Conservation (phyloP, 1,284 basidiomycete genomes). For the Fistulinella cinereoalba region DNA sequence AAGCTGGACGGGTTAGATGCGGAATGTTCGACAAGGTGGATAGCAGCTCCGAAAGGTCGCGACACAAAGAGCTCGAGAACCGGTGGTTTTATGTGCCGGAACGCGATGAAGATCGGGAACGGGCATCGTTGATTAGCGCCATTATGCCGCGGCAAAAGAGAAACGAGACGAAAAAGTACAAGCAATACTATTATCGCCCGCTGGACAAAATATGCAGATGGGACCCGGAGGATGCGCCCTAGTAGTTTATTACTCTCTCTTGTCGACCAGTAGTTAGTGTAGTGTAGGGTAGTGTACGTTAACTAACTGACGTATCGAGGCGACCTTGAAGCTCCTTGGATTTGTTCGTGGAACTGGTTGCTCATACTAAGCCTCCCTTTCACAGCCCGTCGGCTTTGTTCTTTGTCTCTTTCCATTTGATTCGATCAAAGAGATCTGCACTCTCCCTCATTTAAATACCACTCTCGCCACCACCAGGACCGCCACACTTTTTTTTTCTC, state of each 20-base stretch:
- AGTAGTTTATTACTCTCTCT: conserved; percentile 5
- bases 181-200: conserved; percentile 77
- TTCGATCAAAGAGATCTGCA: neutral
- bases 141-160: conserved; percentile 75
- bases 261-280: neutral
- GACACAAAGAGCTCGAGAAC: conserved; percentile 52
- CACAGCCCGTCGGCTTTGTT: conserved; percentile 1
- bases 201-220: conserved; percentile 60
- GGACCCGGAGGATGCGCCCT: conserved; percentile 56
- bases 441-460: neutral
- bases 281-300: conserved; percentile 14
- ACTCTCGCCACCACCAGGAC: neutral
- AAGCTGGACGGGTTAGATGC: conserved; percentile 45
- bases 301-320: conserved; percentile 15
- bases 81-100: conserved; percentile 79
- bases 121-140: conserved; percentile 58
- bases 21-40: conserved; percentile 73
- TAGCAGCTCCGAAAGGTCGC: conserved; percentile 50
- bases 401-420: neutral
- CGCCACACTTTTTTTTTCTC: too few species aligned
- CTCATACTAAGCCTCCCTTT: conserved; percentile 15
- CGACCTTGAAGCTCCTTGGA: conserved; percentile 10
- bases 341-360: neutral
- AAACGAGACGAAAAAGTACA: conserved; percentile 72
- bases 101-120: conserved; percentile 62